Evolutionary conservation across 163 green algal genomes (phyloP), one percentile per base, ranked within the genome.

Genomic region (Volvox carteri): DNA sequence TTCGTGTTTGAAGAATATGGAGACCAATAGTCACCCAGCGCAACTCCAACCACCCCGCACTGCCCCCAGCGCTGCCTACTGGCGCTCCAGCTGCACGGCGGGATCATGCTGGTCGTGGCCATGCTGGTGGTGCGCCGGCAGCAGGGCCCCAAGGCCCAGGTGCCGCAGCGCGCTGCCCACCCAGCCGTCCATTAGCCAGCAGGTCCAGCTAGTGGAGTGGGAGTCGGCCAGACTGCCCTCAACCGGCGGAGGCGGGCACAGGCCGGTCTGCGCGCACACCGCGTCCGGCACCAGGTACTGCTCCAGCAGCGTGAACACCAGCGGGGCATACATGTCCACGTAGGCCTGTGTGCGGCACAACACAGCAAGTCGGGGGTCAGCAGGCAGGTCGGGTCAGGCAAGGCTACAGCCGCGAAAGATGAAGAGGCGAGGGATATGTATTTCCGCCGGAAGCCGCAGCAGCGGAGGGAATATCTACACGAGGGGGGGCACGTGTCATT

Each of bases 221-320:
- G n/a, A n/a, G n/a, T n/a, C n/a, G n/a, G n/a, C n/a, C n/a, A n/a
- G n/a, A n/a, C n/a, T n/a, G n/a, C n/a, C n/a, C n/a, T n/a, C n/a
- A n/a, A 7, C 18, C 8, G 48, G n/a, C 48, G 75, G 48, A 16
- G 75, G 85, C 23, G 85, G 85, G 85, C 87, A 91, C 42, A 91
- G 68, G 44, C 87, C 87, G 23, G 78, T 88, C 72, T 85, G 67
- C 0, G 68, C 72, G 46, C 87, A 91, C 56, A 91, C 28, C 12
- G 44, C 9, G 56, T 91, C 87, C 16, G 87, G 87, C 46, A 91
- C 73, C 42, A 91, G 79, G 79, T 91, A 91, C 79, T 91, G 70
- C 70, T 88, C 68, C 78, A 91, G 56, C 70, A 91, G 44, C 8
- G 54, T 74, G 79, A 89, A 91, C 42, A 91, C 87, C 79, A 91